Base-by-base conservation (phyloP, 2,329 filamentous ascomycete genomes). In the Endoconidiophora polonica region DNA sequence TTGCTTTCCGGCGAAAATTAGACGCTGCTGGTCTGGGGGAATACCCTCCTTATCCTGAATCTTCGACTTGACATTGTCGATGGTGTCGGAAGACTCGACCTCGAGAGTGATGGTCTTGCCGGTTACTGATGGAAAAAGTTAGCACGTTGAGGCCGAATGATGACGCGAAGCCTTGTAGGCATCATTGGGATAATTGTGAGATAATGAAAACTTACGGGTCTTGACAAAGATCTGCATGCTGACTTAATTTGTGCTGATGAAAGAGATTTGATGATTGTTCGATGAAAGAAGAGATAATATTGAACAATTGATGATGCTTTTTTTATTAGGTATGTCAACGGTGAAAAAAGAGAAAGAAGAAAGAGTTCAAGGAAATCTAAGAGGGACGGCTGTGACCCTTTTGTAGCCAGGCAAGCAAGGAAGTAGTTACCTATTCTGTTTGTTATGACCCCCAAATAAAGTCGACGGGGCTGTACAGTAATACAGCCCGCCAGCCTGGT, bases 41-140 rank as follows among this genome's bases (percentile, higher is more conserved):
- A 98, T 98, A 61, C 91, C 90, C 77, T 98, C 91, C 85, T 96
- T 98, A 81, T 96, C 91, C 86, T 81, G 74, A 62, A 79, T 79
- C 81, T 98, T 96, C 76, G 85, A 86, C 83, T 96, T 96, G 76
- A 98, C 91, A 83, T 96, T 96, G 81, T 96, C 91, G 73, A 98
- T 96, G 67, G 90, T 96, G 74, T 98, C 91, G 66, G 83, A 90
- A 64, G 87, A 94, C 83, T 96, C 91, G 74, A 96, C 91, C 87
- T 98, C 91, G 64, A 98, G 88, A 83, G 91, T 96, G 83, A 96
- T 96, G 68, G 91, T 96, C 65, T 67, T 66, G 62, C 87, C 87
- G 68, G 88, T 94, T 61, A 94, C 66, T 68, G 52, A 16, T 46
- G 41, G 23, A 16, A 4, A 4, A 2, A 61, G 58, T 37, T 53